Evolutionary conservation across 169 alveolate species (phyloP), one percentile per base, ranked within the genome.

Genomic region (Neospora caninum): DNA sequence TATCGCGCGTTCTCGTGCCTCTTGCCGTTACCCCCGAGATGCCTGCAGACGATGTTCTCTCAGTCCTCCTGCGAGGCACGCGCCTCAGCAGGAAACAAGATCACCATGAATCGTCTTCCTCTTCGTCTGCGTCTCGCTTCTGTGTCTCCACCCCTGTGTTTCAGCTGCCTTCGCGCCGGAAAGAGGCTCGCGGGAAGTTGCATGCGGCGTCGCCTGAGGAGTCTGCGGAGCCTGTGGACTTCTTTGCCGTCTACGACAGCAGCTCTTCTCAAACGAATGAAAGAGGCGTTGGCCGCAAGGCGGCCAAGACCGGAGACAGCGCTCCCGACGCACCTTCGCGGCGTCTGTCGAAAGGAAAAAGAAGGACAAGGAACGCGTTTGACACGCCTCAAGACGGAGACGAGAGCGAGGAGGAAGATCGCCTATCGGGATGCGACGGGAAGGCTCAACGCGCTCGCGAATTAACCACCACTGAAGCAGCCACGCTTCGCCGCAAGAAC

Each of bases 21-120:
- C 22, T 13, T 4, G 13, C 58, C 13, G 58, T 49, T 13, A 4
- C 4, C 22, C 4, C 13, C 22, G n/a, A 9, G 73, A 7, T 22
- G 73, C 20, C 73, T 64, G 45, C 22, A 18, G 86, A 78, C 39
- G 73, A 64, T 64, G 86, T 78, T 4, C 86, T 78, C 86, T 78
- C 86, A 7, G 86, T 78, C 13, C 86, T 78, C 43, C 45, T 78
- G 86, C 39, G 86, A 78, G 86, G 86, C 39, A n/a, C 42, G 45
- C 39, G 86, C 39, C 86, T 78, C 86, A 20, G 4, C 39, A 18
- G 86, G 49, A 36, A 10, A 10, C 39, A 20, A 0, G 13, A 78
- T 18, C 39, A 43, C 31, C 13, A 13, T n/a, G 41, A 43, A 0
- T 20, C 86, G 7, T 10, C 49, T 43, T 78, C 86, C 2, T 78